Evolutionary conservation across 2,329 filamentous ascomycete species (phyloP).

Genomic region (Aspergillus awamori): DNA sequence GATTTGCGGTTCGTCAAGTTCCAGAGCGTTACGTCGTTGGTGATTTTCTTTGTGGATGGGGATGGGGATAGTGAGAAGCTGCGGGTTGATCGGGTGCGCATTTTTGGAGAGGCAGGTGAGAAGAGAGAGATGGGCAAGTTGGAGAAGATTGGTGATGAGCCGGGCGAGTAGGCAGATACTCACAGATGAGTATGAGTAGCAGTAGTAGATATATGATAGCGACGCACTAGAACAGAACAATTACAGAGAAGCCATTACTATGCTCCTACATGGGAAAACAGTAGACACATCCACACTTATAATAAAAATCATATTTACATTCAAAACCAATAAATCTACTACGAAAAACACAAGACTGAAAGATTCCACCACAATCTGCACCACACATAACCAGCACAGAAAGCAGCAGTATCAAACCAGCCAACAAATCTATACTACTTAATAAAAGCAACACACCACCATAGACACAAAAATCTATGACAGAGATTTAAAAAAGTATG

Average conservation of each 20-base stretch:
- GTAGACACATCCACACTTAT: neutral
- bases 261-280: neutral
- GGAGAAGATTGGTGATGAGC: slow-evolving; percentile 86
- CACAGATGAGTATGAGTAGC: neutral
- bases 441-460: neutral
- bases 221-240: neutral
- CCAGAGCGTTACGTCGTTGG: slow-evolving; percentile 85
- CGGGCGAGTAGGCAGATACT: slow-evolving; percentile 55
- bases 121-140: slow-evolving; percentile 93
- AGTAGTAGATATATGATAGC: neutral
- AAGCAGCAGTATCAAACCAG: neutral
- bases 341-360: no score
- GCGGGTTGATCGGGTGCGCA: slow-evolving; percentile 62
- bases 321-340: no score
- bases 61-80: slow-evolving; percentile 83
- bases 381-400: neutral
- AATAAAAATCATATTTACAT: no score
- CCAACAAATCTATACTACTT: neutral
- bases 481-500: slow-evolving; percentile 41
- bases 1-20: slow-evolving; percentile 92
- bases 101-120: slow-evolving; percentile 88
- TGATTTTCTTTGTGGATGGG: slow-evolving; percentile 86
- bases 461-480: neutral
- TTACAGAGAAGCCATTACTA: neutral
- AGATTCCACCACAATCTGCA: neutral